A percentile compares a stretch with the other conserved stretches of the same genome.
phyloP scores from a whole-genome alignment of 345 rosid genomes.

The Abelmoschus esculentus region DNA sequence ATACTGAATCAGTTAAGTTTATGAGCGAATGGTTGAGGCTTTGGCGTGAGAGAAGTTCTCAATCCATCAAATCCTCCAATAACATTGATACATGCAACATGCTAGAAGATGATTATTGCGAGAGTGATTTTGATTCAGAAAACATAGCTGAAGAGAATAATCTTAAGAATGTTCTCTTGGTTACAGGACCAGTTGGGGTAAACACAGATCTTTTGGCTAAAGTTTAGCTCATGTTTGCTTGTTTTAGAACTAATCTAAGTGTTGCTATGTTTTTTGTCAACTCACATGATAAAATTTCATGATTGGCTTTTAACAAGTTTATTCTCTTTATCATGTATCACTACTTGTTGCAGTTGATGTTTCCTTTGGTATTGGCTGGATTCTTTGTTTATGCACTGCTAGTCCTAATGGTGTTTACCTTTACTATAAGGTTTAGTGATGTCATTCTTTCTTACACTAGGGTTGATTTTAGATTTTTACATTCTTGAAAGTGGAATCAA shows the following conservation, averaged over 20 bases:
- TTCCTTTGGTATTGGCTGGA: not conserved
- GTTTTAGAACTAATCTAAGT: not conserved
- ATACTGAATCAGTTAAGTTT: constrained; percentile 62
- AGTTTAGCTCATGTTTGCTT: constrained; percentile 12
- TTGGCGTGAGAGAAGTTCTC: constrained; percentile 54
- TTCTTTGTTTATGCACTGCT: not conserved
- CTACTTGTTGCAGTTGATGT: not conserved
- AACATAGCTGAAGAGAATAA: constrained; percentile 31
- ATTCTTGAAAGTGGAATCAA: not conserved
- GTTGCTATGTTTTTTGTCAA: not conserved
- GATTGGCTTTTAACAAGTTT: not conserved
- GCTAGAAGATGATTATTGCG: constrained; percentile 36
- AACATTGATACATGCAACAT: constrained; percentile 25
- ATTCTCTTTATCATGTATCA: not conserved
- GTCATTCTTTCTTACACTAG: not conserved
- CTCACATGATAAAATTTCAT: not conserved
- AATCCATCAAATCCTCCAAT: constrained; percentile 29
- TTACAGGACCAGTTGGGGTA: constrained; percentile 78
- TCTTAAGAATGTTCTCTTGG: constrained; percentile 71
- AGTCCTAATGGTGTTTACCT: not conserved
- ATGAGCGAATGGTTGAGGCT: constrained; percentile 68
- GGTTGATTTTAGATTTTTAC: not conserved
- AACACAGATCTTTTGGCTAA: constrained; percentile 11
- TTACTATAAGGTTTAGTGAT: not conserved
- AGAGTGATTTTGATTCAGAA: constrained; percentile 59